Percentiles rank a stretch among this genome's conserved stretches.
These are phyloP conservation scores for Botrytis aclada DNA, from an alignment of 2,329 filamentous ascomycete genomes.

Conservation along the genomic window DNA sequence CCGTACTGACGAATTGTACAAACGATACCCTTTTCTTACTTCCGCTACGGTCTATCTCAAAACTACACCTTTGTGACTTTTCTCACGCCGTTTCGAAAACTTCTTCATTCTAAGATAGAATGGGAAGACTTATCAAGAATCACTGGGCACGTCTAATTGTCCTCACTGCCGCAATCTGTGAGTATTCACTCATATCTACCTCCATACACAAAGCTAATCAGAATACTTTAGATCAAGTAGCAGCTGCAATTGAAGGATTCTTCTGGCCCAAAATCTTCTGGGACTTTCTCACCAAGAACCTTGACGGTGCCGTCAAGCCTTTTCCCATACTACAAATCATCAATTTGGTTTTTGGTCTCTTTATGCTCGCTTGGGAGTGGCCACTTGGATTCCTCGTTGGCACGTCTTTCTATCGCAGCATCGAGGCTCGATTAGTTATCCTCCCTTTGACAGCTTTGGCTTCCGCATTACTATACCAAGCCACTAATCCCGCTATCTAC, in stretches of 20 bases:
- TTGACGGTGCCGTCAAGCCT: conserved; percentile 82
- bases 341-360: conserved; percentile 78
- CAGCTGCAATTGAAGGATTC: conserved; percentile 78
- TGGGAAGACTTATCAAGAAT: conserved; percentile 99
- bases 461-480: conserved; percentile 81
- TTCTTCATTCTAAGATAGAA: conserved; percentile 40
- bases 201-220: conserved; percentile 17
- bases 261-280: conserved; percentile 99
- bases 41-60: conserved; percentile 8
- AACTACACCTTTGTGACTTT: conserved; percentile 22
- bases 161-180: conserved; percentile 69
- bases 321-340: conserved; percentile 85
- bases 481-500: conserved; percentile 87
- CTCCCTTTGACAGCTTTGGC: conserved; percentile 75
- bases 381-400: conserved; percentile 76
- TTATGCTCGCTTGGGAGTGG: conserved; percentile 87
- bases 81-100: not conserved
- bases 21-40: conserved; percentile 35
- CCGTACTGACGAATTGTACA: not conserved
- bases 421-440: conserved; percentile 79
- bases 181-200: conserved; percentile 27
- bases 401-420: conserved; percentile 74
- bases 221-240: conserved; percentile 71
- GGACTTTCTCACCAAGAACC: conserved; percentile 90
- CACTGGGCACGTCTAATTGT: conserved; percentile 96